These are phyloP conservation scores for Corylus avellana DNA, from an alignment of 306 rosid genomes.

Conservation along the genomic window DNA sequence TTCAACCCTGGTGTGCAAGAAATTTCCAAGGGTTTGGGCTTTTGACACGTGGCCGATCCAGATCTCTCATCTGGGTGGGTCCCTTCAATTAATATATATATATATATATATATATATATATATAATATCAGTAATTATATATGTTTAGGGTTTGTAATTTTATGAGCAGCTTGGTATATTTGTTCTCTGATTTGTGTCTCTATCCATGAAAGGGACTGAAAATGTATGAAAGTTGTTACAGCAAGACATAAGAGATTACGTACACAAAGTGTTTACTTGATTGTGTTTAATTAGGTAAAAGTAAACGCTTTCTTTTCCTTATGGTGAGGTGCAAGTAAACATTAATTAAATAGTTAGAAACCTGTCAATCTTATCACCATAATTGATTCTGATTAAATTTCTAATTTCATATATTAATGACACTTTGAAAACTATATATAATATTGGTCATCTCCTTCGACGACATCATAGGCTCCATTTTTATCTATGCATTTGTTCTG, in stretches of 20 bases:
- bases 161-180: constrained; percentile 5
- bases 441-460: neutral
- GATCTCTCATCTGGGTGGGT: constrained; percentile 17
- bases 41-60: constrained; percentile 48
- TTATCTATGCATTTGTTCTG: too few relatives aligned
- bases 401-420: neutral
- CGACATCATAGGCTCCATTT: too few relatives aligned
- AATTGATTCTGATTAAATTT: neutral
- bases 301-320: neutral
- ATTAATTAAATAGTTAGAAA: neutral
- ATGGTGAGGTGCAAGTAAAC: neutral
- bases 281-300: neutral
- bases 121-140: neutral
- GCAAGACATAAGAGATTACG: constrained; percentile 1
- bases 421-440: too few relatives aligned
- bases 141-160: neutral
- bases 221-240: constrained; percentile 27
- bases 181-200: constrained; percentile 20
- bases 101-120: too few relatives aligned
- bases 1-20: constrained; percentile 63
- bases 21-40: constrained; percentile 57
- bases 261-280: neutral
- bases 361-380: neutral
- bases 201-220: neutral
- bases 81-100: neutral